phyloP scores from a whole-genome alignment of 148 eudicot genomes.

The Chenopodium formosanum region DNA sequence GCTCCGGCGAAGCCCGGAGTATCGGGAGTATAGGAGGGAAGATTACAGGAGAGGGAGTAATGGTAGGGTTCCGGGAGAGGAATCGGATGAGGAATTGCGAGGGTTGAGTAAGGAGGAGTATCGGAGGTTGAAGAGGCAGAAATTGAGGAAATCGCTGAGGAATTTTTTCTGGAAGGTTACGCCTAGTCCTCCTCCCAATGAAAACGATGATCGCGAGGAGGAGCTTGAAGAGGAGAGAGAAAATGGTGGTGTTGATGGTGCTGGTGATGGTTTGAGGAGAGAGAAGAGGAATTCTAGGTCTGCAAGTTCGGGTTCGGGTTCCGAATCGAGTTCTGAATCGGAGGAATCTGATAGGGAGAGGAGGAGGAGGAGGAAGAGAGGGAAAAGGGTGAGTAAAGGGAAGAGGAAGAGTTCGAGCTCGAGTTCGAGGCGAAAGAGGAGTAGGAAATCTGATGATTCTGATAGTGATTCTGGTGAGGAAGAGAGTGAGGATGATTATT shows the following conservation, averaged over 20 bases:
- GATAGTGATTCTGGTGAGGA: constrained; percentile 35
- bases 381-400: constrained; percentile 31
- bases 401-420: constrained; percentile 31
- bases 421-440: constrained; percentile 29
- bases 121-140: constrained; percentile 76
- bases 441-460: constrained; percentile 33
- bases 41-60: constrained; percentile 29
- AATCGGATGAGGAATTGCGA: constrained; percentile 77
- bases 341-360: constrained; percentile 31
- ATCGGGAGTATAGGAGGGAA: constrained; percentile 25
- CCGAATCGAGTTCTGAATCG: constrained; percentile 20
- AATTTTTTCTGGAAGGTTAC: constrained; percentile 64
- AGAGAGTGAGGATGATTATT: constrained; percentile 23
- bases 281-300: neutral
- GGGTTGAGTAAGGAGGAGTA: constrained; percentile 66
- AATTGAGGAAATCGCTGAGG: constrained; percentile 49
- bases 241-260: neutral
- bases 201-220: constrained; percentile 40
- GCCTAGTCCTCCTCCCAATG: constrained; percentile 78
- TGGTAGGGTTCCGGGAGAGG: constrained; percentile 44
- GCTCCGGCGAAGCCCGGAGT: constrained; percentile 20
- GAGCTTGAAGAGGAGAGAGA: constrained; percentile 12
- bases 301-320: constrained; percentile 26
- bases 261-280: neutral
- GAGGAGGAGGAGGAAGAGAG: constrained; percentile 39